Evolutionary conservation across 1,284 basidiomycete species (phyloP).

Genomic region (Trichosporon coremiiforme): DNA sequence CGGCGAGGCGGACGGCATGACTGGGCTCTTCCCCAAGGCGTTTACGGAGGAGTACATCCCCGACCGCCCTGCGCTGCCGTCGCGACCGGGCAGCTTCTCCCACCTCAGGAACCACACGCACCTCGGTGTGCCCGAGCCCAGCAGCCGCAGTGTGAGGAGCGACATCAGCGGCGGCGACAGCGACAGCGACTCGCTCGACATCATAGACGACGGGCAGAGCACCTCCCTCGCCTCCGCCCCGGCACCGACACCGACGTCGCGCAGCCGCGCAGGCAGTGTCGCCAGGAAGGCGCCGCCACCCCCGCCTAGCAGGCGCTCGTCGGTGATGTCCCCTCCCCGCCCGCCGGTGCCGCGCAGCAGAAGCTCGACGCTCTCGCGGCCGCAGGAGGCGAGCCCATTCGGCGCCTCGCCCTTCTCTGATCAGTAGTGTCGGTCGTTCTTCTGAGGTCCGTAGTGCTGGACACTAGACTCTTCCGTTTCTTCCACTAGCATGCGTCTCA

Average conservation of each 20-base stretch:
- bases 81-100: conserved; percentile 28
- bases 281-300: conserved; percentile 59
- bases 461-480: not conserved
- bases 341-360: conserved; percentile 1
- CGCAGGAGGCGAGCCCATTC: conserved; percentile 9
- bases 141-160: not conserved
- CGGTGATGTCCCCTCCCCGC: conserved; percentile 36
- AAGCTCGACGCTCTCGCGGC: not conserved
- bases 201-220: conserved; percentile 23
- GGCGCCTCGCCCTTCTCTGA: conserved; percentile 13
- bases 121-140: conserved; percentile 1
- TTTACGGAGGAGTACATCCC: conserved; percentile 64
- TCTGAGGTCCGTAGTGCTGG: not conserved
- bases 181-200: conserved; percentile 20
- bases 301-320: conserved; percentile 55
- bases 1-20: conserved; percentile 67
- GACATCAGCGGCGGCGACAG: conserved; percentile 24
- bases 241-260: conserved; percentile 37
- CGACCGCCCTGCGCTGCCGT: conserved; percentile 42
- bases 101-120: conserved; percentile 22
- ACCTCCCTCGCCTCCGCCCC: conserved; percentile 25
- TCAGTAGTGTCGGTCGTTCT: conserved; percentile 1
- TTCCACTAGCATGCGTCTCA: not conserved
- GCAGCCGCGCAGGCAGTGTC: conserved; percentile 57
- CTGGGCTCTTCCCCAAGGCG: conserved; percentile 73